Percentiles rank a stretch among this genome's conserved stretches.
phyloP scores from a whole-genome alignment of 345 rosid species.

The Sonneratia caseolaris region DNA sequence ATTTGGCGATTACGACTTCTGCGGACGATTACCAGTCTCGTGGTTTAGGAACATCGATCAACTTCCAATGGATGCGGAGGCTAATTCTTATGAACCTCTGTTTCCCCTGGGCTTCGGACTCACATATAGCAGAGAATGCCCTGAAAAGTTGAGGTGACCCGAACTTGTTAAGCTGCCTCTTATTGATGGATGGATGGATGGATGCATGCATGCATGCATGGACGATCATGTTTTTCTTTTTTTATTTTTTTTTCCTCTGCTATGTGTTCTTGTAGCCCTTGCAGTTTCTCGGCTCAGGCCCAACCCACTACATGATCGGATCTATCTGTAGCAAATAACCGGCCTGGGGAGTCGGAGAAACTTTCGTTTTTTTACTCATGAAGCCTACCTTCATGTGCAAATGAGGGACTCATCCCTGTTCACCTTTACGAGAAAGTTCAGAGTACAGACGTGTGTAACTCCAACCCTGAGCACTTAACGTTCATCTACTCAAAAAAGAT shows the following conservation, averaged over 20 bases:
- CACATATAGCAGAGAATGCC: constrained; percentile 9
- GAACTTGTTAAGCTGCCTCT: background rate
- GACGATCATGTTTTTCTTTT: background rate
- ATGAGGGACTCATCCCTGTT: no score
- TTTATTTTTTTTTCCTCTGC: background rate
- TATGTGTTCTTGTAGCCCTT: no score
- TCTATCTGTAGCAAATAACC: background rate
- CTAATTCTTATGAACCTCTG: constrained; percentile 46
- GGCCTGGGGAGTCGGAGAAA: background rate
- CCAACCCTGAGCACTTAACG: no score
- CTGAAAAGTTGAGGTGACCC: background rate
- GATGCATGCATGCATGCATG: no score
- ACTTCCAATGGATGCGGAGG: constrained; percentile 34
- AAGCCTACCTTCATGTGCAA: background rate
- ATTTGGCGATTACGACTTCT: constrained; percentile 53
- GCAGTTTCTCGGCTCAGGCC: no score
- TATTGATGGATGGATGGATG: background rate
- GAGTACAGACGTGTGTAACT: no score
- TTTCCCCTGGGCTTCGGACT: constrained; percentile 71
- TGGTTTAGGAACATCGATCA: constrained; percentile 56
- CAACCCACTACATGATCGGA: no score
- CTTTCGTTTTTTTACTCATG: background rate
- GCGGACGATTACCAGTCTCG: constrained; percentile 58
- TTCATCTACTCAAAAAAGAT: no score
- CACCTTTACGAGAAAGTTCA: background rate